Conservation (phyloP, 2,329 filamentous ascomycete species). For the Hymenoscyphus fraxineus region DNA sequence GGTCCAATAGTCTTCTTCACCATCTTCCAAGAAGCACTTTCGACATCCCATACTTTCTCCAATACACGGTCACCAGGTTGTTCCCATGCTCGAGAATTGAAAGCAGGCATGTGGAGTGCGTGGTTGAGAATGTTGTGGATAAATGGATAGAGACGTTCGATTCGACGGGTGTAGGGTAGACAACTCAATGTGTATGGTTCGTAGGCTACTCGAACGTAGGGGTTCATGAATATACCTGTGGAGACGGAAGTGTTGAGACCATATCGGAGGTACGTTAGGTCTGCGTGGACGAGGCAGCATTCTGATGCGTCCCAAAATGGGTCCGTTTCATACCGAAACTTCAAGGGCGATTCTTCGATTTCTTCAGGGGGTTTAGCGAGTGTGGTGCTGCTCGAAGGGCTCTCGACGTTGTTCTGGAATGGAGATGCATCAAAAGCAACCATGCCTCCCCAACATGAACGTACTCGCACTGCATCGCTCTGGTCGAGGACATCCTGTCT, state of each 20-base stretch:
- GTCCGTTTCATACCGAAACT: conserved; percentile 55
- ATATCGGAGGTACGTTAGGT: conserved; percentile 33
- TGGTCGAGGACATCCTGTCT: conserved; percentile 57
- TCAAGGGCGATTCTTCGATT: conserved; percentile 38
- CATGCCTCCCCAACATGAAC: conserved; percentile 73
- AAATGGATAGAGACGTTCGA: background rate
- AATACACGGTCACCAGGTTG: background rate
- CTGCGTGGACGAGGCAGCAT: conserved; percentile 53
- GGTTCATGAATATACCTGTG: conserved; percentile 65
- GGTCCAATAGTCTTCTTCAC: background rate
- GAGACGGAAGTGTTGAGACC: conserved; percentile 27
- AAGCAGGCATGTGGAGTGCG: background rate
- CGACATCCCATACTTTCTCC: background rate
- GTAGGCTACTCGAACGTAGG: conserved; percentile 68
- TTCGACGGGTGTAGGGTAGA: background rate
- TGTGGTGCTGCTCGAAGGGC: background rate
- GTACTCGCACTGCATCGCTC: conserved; percentile 61
- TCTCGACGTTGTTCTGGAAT: conserved; percentile 41
- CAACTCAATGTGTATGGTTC: background rate
- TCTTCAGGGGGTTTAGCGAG: background rate
- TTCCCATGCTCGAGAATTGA: background rate
- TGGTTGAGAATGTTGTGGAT: background rate
- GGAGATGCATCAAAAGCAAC: conserved; percentile 58
- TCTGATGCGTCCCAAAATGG: conserved; percentile 58
- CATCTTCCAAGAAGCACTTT: background rate